These are phyloP conservation scores for Salix dunnii DNA, from an alignment of 345 rosid species.

Conservation along the genomic window DNA sequence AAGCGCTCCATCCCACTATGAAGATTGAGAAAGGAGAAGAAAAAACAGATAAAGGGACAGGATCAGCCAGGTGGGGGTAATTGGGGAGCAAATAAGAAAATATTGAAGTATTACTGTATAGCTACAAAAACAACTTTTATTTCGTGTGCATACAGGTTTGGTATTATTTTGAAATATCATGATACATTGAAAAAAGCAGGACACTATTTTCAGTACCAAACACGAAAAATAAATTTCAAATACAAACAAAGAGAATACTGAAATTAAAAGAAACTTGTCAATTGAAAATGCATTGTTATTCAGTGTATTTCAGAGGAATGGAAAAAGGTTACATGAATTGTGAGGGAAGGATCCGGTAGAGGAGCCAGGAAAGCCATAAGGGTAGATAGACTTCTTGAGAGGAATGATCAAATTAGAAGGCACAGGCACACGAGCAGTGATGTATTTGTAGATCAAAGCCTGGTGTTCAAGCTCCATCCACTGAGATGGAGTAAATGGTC, in stretches of 20 bases:
- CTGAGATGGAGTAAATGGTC: constrained; percentile 62
- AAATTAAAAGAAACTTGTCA: too few relatives aligned
- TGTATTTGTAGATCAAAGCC: constrained; percentile 67
- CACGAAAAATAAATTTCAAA: too few relatives aligned
- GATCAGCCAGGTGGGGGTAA: too few relatives aligned
- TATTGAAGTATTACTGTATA: not conserved
- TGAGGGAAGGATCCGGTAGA: constrained; percentile 44
- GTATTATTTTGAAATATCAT: not conserved
- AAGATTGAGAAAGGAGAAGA: constrained; percentile 1
- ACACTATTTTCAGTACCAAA: too few relatives aligned
- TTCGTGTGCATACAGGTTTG: not conserved
- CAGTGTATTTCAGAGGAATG: not conserved
- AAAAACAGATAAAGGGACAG: not conserved
- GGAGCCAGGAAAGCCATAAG: constrained; percentile 33
- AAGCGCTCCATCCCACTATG: constrained; percentile 62
- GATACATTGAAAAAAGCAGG: not conserved
- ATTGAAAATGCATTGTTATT: not conserved
- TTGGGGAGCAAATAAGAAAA: not conserved
- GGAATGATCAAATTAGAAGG: constrained; percentile 65
- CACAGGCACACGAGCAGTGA: constrained; percentile 51
- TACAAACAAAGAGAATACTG: too few relatives aligned
- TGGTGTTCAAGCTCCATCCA: constrained; percentile 70
- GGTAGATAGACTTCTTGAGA: constrained; percentile 42
- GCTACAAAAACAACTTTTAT: constrained; percentile 1
- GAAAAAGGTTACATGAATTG: constrained; percentile 40